These are phyloP conservation scores for Irpex lacteus DNA, from an alignment of 1,284 basidiomycete species.

Conservation along the genomic window DNA sequence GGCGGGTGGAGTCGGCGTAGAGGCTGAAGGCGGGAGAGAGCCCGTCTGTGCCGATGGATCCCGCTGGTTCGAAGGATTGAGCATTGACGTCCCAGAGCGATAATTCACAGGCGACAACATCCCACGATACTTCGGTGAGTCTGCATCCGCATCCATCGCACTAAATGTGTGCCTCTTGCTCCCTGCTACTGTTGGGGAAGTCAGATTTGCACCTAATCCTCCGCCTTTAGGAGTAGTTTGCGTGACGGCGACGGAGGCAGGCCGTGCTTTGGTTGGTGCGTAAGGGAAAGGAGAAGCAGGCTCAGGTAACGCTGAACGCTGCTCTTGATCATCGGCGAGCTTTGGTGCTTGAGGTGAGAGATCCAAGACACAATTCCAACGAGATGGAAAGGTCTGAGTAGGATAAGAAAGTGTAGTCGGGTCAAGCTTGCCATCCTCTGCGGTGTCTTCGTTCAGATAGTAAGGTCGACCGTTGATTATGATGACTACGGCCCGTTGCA, in stretches of 20 bases:
- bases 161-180: constrained; percentile 57
- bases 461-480: constrained; percentile 73
- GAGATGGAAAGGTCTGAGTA: constrained; percentile 71
- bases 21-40: constrained; percentile 18
- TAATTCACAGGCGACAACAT: constrained; percentile 35
- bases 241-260: neutral
- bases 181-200: constrained; percentile 42
- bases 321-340: constrained; percentile 8
- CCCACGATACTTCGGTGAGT: constrained; percentile 16
- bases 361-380: constrained; percentile 88
- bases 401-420: constrained; percentile 44
- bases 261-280: constrained; percentile 14
- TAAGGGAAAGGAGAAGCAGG: constrained; percentile 72
- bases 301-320: constrained; percentile 53
- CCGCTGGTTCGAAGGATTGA: constrained; percentile 30
- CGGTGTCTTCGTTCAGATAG: constrained; percentile 13
- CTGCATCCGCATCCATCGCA: constrained; percentile 21
- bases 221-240: neutral
- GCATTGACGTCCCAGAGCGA: constrained; percentile 32
- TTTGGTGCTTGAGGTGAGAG: constrained; percentile 43
- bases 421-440: constrained; percentile 12
- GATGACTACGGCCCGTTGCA: constrained; percentile 77
- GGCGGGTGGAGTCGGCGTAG: constrained; percentile 4
- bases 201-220: constrained; percentile 3
- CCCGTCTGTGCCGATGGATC: constrained; percentile 23